These are phyloP conservation scores for Pharnaceum exiguum DNA, from an alignment of 148 eudicot genomes.

Conservation along the genomic window DNA sequence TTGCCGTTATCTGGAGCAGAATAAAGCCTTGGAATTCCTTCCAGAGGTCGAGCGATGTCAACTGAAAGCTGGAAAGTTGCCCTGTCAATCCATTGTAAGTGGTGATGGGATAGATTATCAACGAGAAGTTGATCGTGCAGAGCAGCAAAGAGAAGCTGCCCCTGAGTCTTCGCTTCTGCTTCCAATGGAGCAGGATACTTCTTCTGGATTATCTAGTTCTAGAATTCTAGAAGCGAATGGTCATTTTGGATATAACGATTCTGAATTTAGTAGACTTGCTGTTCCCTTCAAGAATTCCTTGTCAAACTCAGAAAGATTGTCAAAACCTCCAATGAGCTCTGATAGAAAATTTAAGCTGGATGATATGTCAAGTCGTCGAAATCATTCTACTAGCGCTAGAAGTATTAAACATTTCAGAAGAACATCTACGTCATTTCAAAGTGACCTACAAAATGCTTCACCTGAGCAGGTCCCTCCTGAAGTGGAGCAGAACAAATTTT, in stretches of 20 bases:
- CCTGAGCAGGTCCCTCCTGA: constrained; percentile 32
- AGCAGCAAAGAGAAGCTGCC: constrained; percentile 28
- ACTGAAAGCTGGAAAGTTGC: constrained; percentile 54
- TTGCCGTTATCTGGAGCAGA: constrained; percentile 36
- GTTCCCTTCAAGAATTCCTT: constrained; percentile 19
- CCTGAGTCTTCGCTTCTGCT: constrained; percentile 32
- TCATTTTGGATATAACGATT: constrained; percentile 16
- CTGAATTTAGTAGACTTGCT: constrained; percentile 23
- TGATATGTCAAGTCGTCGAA: constrained; percentile 25
- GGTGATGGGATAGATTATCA: constrained; percentile 20
- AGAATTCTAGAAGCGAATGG: constrained; percentile 28
- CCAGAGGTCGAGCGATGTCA: constrained; percentile 74
- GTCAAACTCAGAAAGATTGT: constrained; percentile 26
- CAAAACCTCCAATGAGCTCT: constrained; percentile 26
- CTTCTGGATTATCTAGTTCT: constrained; percentile 22
- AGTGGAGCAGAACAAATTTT: constrained; percentile 33
- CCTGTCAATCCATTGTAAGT: constrained; percentile 28
- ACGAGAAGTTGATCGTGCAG: constrained; percentile 27
- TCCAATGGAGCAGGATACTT: constrained; percentile 27
- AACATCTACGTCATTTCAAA: constrained; percentile 37
- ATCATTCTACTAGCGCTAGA: constrained; percentile 22
- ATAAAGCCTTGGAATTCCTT: constrained; percentile 64
- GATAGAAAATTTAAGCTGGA: constrained; percentile 38
- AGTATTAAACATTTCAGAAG: constrained; percentile 37
- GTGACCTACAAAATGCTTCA: constrained; percentile 31